Evolutionary conservation across 2,329 filamentous ascomycete genomes (phyloP), one percentile per base, ranked within the genome.

Genomic region (Cadophora malorum): DNA sequence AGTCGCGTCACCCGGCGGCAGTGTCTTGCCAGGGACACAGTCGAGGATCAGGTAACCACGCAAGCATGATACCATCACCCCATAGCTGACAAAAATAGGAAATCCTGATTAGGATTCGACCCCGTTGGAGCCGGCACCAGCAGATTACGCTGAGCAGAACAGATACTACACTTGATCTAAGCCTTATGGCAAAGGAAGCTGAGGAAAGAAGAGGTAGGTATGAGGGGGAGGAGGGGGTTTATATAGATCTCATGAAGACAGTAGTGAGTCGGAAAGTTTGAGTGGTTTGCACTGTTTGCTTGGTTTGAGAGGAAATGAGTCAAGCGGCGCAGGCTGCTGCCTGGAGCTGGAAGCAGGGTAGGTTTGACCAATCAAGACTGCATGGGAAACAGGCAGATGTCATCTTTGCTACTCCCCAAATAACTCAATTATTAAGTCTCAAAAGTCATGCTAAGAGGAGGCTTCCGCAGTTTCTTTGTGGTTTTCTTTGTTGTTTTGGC

Each of bases 21-120:
- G 89, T 91, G 89, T 88, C 85, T 89, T 86, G 87, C 88, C 85
- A 83, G 85, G 87, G 88, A 91, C 88, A 92, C 90, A 80, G 85
- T 91, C 10, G 33, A 50, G 86, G 79, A 77, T 78, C 77, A 74
- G 79, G 83, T 84, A 89, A 84, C 81, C 62, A 62, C 28, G 88
- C 89, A 90, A 91, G 89, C 88, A 84, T 88, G 91, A 4, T 12
- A 88, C 85, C 87, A 85, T 72, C 71, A 76, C 80, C 77, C 75
- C 78, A 78, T 79, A 73, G 84, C 74, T 69, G 74, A 65, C 83
- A 91, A 91, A 90, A 91, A 94, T 70, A 60, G 21, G 25, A 55
- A 69, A 67, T 60, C 64, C 66, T 45, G 5, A 7, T 52, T 52
- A 50, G 53, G 45, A 41, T 5, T 28, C 47, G 38, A 21, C 56